phyloP scores from a whole-genome alignment of 2,329 filamentous ascomycete genomes.

The Bipolaris sorokiniana region DNA sequence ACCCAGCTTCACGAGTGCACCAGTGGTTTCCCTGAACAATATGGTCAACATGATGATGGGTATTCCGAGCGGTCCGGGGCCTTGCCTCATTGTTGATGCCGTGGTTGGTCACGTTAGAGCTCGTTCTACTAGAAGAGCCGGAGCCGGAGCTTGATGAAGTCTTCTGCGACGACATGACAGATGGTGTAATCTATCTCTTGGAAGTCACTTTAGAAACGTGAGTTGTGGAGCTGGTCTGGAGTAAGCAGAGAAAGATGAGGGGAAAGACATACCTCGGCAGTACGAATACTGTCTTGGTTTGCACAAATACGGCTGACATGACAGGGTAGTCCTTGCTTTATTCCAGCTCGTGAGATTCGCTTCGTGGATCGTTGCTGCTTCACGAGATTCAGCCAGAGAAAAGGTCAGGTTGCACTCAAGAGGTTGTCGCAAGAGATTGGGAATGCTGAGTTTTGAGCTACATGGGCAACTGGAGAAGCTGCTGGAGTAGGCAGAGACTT shows the following conservation, averaged over 20 bases:
- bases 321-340: not conserved
- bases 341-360: not conserved
- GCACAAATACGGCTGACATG: not conserved
- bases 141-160: constrained; percentile 20
- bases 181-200: not conserved
- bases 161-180: constrained; percentile 9
- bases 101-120: constrained; percentile 49
- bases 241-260: not conserved
- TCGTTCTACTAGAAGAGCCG: constrained; percentile 13
- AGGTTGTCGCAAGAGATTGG: not conserved
- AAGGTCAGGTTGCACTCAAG: not conserved
- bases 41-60: not conserved
- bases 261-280: not conserved
- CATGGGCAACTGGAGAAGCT: not conserved
- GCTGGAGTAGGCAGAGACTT: not conserved
- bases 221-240: not conserved
- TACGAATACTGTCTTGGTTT: not conserved
- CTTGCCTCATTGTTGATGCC: constrained; percentile 49
- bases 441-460: not conserved
- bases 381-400: not conserved
- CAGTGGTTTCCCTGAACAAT: constrained; percentile 49
- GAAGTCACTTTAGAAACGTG: not conserved
- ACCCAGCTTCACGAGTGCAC: constrained; percentile 49
- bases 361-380: not conserved
- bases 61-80: not conserved